A percentile compares a stretch with the other conserved stretches of the same genome.
These are phyloP conservation scores for Lonicera japonica DNA, from an alignment of 129 eudicot genomes.

Conservation along the genomic window DNA sequence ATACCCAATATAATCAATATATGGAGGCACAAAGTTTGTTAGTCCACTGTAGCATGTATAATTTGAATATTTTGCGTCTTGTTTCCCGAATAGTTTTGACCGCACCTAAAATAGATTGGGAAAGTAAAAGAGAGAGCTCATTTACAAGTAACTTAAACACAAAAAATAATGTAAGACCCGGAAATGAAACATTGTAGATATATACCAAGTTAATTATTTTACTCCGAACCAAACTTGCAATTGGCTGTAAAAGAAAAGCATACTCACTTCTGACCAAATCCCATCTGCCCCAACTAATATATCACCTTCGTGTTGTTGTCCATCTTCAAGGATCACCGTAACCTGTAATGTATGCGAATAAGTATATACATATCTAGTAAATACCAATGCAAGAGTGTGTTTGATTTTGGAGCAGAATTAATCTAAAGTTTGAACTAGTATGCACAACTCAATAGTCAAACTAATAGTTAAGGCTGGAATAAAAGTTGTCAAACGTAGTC, in stretches of 20 bases:
- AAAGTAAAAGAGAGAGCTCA: not conserved
- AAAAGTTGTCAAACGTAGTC: no score
- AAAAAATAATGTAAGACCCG: not conserved
- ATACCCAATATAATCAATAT: constrained; percentile 29
- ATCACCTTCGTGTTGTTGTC: constrained; percentile 30
- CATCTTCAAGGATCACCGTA: constrained; percentile 29
- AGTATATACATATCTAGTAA: no score
- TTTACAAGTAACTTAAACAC: not conserved
- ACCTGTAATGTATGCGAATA: constrained; percentile 12
- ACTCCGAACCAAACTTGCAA: no score
- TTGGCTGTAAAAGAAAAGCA: no score
- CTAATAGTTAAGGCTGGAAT: no score
- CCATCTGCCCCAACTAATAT: constrained; percentile 44
- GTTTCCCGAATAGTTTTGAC: constrained; percentile 30
- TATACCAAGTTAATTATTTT: no score
- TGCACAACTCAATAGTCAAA: no score
- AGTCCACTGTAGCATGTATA: constrained; percentile 39
- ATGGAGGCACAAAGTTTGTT: constrained; percentile 25
- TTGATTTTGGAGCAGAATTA: no score
- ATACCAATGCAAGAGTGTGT: no score
- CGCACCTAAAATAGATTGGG: constrained; percentile 20
- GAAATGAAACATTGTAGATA: no score
- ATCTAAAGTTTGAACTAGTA: no score
- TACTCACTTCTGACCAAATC: constrained; percentile 39
- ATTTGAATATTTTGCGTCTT: constrained; percentile 35